Evolutionary conservation across 129 eudicot species (phyloP), one percentile per base, ranked within the genome.

Genomic region (Escallonia herrerae): DNA sequence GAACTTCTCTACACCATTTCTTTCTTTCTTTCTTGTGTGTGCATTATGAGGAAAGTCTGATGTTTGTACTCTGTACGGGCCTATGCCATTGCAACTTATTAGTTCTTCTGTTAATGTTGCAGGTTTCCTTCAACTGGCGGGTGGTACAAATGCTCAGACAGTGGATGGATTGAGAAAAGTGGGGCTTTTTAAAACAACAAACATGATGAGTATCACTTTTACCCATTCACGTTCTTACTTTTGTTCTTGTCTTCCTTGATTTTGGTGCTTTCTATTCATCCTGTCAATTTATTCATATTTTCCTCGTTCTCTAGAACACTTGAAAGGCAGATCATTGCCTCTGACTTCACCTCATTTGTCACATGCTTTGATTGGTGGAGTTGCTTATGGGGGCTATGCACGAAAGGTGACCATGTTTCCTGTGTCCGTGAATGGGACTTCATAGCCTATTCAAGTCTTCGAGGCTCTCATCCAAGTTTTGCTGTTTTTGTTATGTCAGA

Each of bases 121-220:
- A 93, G 99, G 99, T 72, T 94, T 86, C 64, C 93, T 94, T 73
- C 99, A 94, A 68, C 75, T 94, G 50, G 99, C 95, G 22, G 99
- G 97, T 67, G 99, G 99, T 61, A 94, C 95, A 6, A 94, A 94
- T 62, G 97, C 87, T 72, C 90, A 94, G 78, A 94, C 97, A 60
- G 86, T 94, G 55, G 85, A 86, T 8, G 95, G 96, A 13, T 77
- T 94, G 73, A 84, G 62, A 64, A 80, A 72, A 62, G 74, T 76
- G 5, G 63, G 80, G 59, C 80, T 91, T 47, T 87, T 91, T 69
- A 90, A 78, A 70, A 72, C 82, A 40, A 69, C 75, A 53, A 4
- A 64, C 40, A 10, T 68, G 60, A 33, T 52, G 38, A 77, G 94
- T 88, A 84, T 64, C 33, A 63, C 43, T 73, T 40, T 66, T 61